These are phyloP conservation scores for Phycomyces blakesleeanus DNA, from an alignment of 192 early-diverging fungal species.

Conservation along the genomic window DNA sequence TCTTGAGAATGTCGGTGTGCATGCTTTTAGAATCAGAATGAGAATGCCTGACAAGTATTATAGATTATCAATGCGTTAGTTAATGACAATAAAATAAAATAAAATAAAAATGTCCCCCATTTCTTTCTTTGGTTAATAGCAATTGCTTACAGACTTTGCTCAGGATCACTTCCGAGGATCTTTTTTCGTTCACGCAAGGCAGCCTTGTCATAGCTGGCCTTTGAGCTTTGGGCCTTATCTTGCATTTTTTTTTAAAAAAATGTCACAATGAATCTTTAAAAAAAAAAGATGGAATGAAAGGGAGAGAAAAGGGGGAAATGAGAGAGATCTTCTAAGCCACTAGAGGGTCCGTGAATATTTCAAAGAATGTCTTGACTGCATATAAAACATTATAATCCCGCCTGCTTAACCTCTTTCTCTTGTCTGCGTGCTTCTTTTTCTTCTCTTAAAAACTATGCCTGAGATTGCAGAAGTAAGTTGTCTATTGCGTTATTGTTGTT, in stretches of 20 bases:
- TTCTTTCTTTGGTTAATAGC: no score
- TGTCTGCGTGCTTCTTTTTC: neutral
- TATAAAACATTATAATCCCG: neutral
- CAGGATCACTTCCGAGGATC: slow-evolving; percentile 44
- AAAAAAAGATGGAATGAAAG: neutral
- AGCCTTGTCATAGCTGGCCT: slow-evolving; percentile 16
- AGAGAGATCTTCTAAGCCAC: no score
- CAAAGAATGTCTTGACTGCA: no score
- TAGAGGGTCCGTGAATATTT: no score
- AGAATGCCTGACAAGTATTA: slow-evolving; percentile 55
- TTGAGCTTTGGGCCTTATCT: neutral
- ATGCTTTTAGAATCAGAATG: slow-evolving; percentile 60
- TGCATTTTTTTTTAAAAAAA: no score
- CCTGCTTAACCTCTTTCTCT: neutral
- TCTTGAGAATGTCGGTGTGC: slow-evolving; percentile 51
- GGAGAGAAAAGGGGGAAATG: neutral
- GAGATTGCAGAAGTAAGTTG: slow-evolving; percentile 31
- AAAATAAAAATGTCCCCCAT: no score
- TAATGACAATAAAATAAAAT: no score
- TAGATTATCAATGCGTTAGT: neutral
- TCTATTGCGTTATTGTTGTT: neutral
- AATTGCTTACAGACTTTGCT: slow-evolving; percentile 38
- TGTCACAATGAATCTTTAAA: neutral
- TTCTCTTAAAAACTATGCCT: slow-evolving; percentile 15
- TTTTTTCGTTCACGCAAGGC: slow-evolving; percentile 29